Base-by-base conservation (phyloP, 768 basidiomycete genomes). In the Lactarius trivialis region DNA sequence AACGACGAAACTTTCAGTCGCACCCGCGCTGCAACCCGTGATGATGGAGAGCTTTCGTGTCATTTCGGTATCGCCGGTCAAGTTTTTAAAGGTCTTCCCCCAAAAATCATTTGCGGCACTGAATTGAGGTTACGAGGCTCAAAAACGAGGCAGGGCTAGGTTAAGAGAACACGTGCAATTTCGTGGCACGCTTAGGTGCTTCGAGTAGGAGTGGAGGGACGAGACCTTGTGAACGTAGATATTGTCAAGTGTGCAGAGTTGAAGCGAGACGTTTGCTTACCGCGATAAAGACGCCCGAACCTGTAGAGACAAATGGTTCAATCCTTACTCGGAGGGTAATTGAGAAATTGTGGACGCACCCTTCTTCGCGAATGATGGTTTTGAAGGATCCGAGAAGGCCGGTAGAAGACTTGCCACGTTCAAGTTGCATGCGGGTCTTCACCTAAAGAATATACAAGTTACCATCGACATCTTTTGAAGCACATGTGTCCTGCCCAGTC, bases 361-460 rank as follows among this genome's bases (percentile, higher is more conserved):
- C 97, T 81, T 99, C 96, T 70, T 91, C 80, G 57, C 81, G 85
- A 28, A 99, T 76, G 71, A 99, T 98, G 15, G 85, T 79, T 61
- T 77, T 78, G 74, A 99, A 86, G 33, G 84, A 91, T 49, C 91
- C 89, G 26, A 97, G 78, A 69, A 98, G 82, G 7, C 94, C 91
- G 60, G 83, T 78, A 50, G 82, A 74, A 37, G 80, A 75, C 75
- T 89, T 91, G 3, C 92, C 92, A 5, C 86, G 90, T 72, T 91
- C 89, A n/a, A 99, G 80, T 73, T 99, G 97, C 86, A 98, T 95
- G 30, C 97, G 91, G 24, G 97, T 99, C 78, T 99, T 98, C 72
- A 98, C 93, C 91, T 93, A 71, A 19, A 48, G 39, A 41, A 49
- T 65, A 61, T 19, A 63, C 60, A 45, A 65, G 57, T 60, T 41